These are phyloP conservation scores for Lagenidium sp. DNA, from an alignment of 352 stramenopile species.

Conservation along the genomic window DNA sequence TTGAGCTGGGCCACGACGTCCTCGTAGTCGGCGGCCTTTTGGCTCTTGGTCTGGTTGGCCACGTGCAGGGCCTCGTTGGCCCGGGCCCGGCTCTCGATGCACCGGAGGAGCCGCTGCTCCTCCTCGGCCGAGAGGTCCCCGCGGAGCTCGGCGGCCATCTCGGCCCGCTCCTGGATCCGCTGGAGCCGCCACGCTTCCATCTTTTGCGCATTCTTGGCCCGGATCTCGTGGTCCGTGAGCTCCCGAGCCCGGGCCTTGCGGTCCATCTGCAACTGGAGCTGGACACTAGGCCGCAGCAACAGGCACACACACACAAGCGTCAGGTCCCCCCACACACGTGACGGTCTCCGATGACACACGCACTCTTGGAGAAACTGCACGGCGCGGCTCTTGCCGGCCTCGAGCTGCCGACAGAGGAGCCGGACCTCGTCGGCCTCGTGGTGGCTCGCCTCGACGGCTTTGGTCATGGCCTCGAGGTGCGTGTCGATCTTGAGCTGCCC, in stretches of 20 bases:
- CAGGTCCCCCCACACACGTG: no score
- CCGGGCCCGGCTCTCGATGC: constrained; percentile 56
- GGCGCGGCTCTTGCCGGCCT: constrained; percentile 58
- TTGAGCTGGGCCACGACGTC: constrained; percentile 56
- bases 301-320: not conserved
- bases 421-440: constrained; percentile 67
- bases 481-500: constrained; percentile 60
- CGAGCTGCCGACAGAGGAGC: constrained; percentile 62
- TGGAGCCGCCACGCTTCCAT: constrained; percentile 75
- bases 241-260: constrained; percentile 51
- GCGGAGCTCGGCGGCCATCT: constrained; percentile 68
- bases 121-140: constrained; percentile 64
- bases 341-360: not conserved
- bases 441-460: constrained; percentile 53
- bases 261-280: constrained; percentile 62
- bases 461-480: constrained; percentile 57
- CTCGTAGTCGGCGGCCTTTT: constrained; percentile 66
- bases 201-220: constrained; percentile 68
- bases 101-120: constrained; percentile 37
- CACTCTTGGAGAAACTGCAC: constrained; percentile 75
- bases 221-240: constrained; percentile 68
- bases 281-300: constrained; percentile 19
- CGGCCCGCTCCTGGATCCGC: constrained; percentile 56
- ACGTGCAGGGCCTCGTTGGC: constrained; percentile 52
- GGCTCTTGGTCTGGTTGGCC: constrained; percentile 53